Evolutionary conservation across 805 yeast genomes (phyloP).

Genomic region (Diddensiella caesifluorescens): DNA sequence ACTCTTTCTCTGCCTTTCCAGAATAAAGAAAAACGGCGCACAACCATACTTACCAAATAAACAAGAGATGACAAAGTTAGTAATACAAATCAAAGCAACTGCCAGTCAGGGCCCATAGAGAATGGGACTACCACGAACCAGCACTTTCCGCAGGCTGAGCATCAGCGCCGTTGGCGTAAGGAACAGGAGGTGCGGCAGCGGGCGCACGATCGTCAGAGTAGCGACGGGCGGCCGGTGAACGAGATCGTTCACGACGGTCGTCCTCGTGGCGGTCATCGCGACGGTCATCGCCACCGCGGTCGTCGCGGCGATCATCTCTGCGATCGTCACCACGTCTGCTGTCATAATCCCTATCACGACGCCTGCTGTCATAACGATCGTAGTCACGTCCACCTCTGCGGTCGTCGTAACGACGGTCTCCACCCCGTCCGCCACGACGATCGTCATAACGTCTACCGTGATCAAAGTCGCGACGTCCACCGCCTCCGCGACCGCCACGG

Average conservation of each 20-base stretch:
- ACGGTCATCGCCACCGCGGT: slow-evolving; percentile 15
- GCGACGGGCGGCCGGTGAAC: slow-evolving; percentile 17
- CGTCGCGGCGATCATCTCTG: slow-evolving; percentile 15
- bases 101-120: too few species aligned
- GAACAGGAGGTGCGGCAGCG: too few species aligned
- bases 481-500: slow-evolving; percentile 41
- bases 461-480: slow-evolving; percentile 44
- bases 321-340: slow-evolving; percentile 35
- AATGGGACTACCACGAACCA: too few species aligned
- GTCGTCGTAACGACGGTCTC: slow-evolving; percentile 36
- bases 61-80: too few species aligned
- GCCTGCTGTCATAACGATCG: slow-evolving; percentile 32
- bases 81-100: too few species aligned
- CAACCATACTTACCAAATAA: too few species aligned
- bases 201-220: slow-evolving; percentile 7
- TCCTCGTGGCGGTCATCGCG: slow-evolving; percentile 12
- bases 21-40: too few species aligned
- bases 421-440: slow-evolving; percentile 41
- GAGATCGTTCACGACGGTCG: slow-evolving; percentile 20
- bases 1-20: too few species aligned
- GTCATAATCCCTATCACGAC: slow-evolving; percentile 39
- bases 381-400: slow-evolving; percentile 39
- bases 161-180: slow-evolving; percentile 13
- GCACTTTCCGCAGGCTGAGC: neutral
- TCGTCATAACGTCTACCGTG: slow-evolving; percentile 45